These are phyloP conservation scores for Suillus occidentalis DNA, from an alignment of 768 basidiomycete genomes.

Conservation along the genomic window DNA sequence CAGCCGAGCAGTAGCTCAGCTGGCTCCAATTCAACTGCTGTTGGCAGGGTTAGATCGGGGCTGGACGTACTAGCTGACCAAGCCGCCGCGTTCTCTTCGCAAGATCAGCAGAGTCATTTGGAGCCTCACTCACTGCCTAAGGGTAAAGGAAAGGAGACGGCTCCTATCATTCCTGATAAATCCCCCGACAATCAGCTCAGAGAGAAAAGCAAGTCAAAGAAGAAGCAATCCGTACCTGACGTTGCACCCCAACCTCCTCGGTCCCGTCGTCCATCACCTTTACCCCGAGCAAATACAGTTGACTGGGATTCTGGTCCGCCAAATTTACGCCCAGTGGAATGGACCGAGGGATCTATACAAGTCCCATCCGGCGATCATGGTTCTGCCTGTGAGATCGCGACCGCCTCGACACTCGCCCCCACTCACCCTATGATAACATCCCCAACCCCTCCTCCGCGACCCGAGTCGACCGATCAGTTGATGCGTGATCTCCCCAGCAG, in stretches of 20 bases:
- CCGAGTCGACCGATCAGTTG: background rate
- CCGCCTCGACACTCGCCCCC: background rate
- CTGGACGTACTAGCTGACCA: constrained; percentile 77
- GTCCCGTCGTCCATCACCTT: background rate
- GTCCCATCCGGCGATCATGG: background rate
- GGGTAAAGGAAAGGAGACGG: constrained; percentile 26
- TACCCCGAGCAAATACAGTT: background rate
- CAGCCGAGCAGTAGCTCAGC: constrained; percentile 5
- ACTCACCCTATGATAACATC: background rate
- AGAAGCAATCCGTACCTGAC: background rate
- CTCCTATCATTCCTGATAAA: background rate
- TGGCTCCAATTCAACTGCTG: constrained; percentile 1
- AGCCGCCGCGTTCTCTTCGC: constrained; percentile 54
- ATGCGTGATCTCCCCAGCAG: background rate
- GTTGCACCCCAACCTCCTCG: background rate
- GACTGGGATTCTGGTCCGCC: constrained; percentile 2
- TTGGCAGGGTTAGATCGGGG: constrained; percentile 45
- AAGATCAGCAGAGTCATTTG: constrained; percentile 23
- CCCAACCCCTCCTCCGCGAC: background rate
- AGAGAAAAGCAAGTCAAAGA: constrained; percentile 1
- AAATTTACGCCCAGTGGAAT: constrained; percentile 1
- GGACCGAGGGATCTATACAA: background rate
- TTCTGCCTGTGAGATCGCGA: background rate
- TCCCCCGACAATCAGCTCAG: background rate
- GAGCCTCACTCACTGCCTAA: constrained; percentile 8